These are phyloP conservation scores for Albifimbria verrucaria DNA, from an alignment of 2,329 filamentous ascomycete species.

Conservation along the genomic window DNA sequence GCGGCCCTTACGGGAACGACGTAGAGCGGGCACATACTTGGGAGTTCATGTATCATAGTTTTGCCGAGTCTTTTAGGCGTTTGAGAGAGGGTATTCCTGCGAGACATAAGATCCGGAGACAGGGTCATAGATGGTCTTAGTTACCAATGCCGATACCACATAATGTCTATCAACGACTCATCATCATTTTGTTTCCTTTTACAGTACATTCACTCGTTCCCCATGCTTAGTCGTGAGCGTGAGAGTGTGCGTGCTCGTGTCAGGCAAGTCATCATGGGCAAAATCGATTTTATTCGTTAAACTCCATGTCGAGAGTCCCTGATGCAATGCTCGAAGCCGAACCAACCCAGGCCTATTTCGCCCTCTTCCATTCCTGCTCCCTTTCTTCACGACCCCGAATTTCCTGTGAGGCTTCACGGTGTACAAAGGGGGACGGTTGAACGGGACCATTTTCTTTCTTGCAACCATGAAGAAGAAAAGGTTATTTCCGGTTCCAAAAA, in stretches of 20 bases:
- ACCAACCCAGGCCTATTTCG: conserved; percentile 26
- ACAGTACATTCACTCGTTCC: too few relatives aligned
- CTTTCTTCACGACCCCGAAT: conserved; percentile 12
- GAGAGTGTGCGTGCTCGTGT: conserved; percentile 3
- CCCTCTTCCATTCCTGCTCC: conserved; percentile 14
- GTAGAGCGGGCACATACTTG: background rate
- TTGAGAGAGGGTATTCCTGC: background rate
- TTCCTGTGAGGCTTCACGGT: background rate
- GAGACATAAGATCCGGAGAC: background rate
- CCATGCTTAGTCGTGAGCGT: background rate
- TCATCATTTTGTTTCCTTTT: too few relatives aligned
- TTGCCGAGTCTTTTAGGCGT: too few relatives aligned
- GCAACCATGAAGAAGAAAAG: conserved; percentile 18
- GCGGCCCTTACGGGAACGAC: too few relatives aligned
- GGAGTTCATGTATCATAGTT: background rate
- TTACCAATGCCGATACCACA: background rate
- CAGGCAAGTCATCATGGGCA: conserved; percentile 22
- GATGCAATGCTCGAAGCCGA: conserved; percentile 41
- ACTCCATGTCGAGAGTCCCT: conserved; percentile 36
- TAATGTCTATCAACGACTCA: conserved; percentile 6
- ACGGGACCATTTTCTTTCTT: conserved; percentile 6
- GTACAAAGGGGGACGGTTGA: background rate
- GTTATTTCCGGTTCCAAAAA: conserved; percentile 22
- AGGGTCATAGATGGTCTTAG: background rate
- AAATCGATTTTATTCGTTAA: conserved; percentile 38